Percentiles rank a stretch among this genome's conserved stretches.
phyloP scores from a whole-genome alignment of 2,329 filamentous ascomycete genomes.

The Fusarium metavorans region DNA sequence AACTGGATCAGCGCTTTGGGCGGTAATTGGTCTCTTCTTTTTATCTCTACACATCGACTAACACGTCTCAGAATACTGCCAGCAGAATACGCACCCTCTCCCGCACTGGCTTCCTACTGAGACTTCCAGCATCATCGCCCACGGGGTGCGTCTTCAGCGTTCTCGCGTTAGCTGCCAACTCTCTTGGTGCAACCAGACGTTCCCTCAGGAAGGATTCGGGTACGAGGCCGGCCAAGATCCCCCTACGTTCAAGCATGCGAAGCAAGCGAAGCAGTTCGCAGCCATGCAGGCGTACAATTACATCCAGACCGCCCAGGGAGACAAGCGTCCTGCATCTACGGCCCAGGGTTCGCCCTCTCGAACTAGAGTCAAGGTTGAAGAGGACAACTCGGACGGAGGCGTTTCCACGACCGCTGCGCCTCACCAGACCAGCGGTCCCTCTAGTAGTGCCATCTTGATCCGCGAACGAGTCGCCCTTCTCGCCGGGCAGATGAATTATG shows the following conservation, averaged over 20 bases:
- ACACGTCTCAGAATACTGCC: conserved; percentile 23
- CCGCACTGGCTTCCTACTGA: conserved; percentile 16
- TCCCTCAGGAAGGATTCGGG: conserved; percentile 51
- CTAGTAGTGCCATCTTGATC: conserved; percentile 6
- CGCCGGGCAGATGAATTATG: conserved; percentile 49
- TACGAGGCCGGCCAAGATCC: conserved; percentile 38
- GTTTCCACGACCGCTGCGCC: neutral
- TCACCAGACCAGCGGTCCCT: neutral
- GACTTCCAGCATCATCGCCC: conserved; percentile 28
- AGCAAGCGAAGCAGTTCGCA: conserved; percentile 66
- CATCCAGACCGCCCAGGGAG: conserved; percentile 5
- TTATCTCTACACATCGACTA: neutral
- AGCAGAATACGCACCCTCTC: conserved; percentile 3
- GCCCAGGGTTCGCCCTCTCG: conserved; percentile 6
- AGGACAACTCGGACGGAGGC: conserved; percentile 21
- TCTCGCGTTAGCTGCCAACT: conserved; percentile 46
- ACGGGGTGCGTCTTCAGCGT: conserved; percentile 28
- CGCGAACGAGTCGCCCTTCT: conserved; percentile 49
- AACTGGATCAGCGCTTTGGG: conserved; percentile 48
- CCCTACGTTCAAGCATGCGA: conserved; percentile 60
- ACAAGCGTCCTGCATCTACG: conserved; percentile 13
- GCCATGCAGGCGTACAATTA: conserved; percentile 56
- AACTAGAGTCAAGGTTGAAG: conserved; percentile 31
- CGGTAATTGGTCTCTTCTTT: conserved; percentile 29
- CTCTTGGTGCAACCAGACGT: conserved; percentile 33